These are phyloP conservation scores for Agroathelia rolfsii DNA, from an alignment of 1,284 basidiomycete genomes.

Conservation along the genomic window DNA sequence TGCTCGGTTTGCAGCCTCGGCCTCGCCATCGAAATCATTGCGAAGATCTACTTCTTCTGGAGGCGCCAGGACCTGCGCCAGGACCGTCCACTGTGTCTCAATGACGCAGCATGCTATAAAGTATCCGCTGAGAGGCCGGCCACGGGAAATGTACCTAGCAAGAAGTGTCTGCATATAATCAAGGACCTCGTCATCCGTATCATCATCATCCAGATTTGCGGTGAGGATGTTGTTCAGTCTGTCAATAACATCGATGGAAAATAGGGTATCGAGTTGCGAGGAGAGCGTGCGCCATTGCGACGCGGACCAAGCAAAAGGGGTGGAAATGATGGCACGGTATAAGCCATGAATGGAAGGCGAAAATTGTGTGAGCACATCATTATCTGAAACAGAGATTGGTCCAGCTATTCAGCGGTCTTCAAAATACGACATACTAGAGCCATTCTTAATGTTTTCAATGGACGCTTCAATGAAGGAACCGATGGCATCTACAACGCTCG, in stretches of 20 bases:
- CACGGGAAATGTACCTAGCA: constrained; percentile 64
- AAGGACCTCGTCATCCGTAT: constrained; percentile 39
- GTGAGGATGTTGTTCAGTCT: constrained; percentile 58
- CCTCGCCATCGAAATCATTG: constrained; percentile 42
- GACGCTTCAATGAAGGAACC: constrained; percentile 49
- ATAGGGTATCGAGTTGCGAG: constrained; percentile 41
- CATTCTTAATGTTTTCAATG: constrained; percentile 43
- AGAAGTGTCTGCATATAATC: constrained; percentile 64
- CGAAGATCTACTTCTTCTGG: constrained; percentile 20
- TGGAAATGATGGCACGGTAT: constrained; percentile 76
- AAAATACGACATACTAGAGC: constrained; percentile 35
- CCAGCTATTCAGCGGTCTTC: too few relatives aligned
- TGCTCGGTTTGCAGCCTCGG: constrained; percentile 71
- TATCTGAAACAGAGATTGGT: constrained; percentile 36
- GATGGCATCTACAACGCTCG: constrained; percentile 44
- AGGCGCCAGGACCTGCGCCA: constrained; percentile 67
- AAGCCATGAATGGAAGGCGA: constrained; percentile 81
- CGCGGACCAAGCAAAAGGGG: constrained; percentile 65
- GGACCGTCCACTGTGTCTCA: constrained; percentile 75
- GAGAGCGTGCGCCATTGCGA: constrained; percentile 58
- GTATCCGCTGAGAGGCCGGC: constrained; percentile 77
- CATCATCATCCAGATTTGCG: constrained; percentile 47
- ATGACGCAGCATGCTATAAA: constrained; percentile 81
- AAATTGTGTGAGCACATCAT: constrained; percentile 63
- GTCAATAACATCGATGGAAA: constrained; percentile 53